Evolutionary conservation across 345 rosid genomes (phyloP), one percentile per base, ranked within the genome.

Genomic region (Ceriops zippeliana): DNA sequence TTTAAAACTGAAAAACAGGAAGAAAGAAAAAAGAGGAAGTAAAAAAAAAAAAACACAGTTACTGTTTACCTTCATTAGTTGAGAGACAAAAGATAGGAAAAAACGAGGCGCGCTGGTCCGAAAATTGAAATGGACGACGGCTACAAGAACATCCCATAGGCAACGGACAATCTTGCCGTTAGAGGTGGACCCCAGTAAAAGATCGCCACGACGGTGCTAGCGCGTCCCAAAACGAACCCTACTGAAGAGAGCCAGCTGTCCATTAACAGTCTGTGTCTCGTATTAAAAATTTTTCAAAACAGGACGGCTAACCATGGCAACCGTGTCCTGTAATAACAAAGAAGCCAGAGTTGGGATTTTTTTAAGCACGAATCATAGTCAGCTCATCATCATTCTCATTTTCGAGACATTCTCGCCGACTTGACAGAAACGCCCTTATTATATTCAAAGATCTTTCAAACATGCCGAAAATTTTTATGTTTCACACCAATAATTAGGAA

Each of bases 121-220:
- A 10, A 13, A 21, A 21, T 21, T 26, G 31, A 6, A 58, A 22
- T 0, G 61, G 16, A 27, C 31, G 21, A 24, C 61, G 61, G 31
- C 61, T 27, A 26, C 28, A 11, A 57, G 7, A 28, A 6, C 32
- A 6, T 27, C 67, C 65, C 37, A 61, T 13, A 66, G 65, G 80
- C 71, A 52, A 76, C 75, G 42, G 16, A 53, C 30, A 72, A 72
- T 72, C 67, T 70, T 68, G 84, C 87, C 85, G 83, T 80, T 84
- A 76, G 68, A 75, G 22, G 70, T 53, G 80, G 86, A 74, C n/a
- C 81, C 83, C 70, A 24, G 8, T 52, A 72, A 79, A 89, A 81
- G 86, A 83, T 84, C 86, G 77, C 75, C 7, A 24, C 54, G 84
- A 76, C 89, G 90, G 86, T 85, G 89, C 59, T 63, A 80, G 68